Evolutionary conservation across 805 yeast species (phyloP), one percentile per base, ranked within the genome.

Genomic region (Metschnikowia peoriensis): DNA sequence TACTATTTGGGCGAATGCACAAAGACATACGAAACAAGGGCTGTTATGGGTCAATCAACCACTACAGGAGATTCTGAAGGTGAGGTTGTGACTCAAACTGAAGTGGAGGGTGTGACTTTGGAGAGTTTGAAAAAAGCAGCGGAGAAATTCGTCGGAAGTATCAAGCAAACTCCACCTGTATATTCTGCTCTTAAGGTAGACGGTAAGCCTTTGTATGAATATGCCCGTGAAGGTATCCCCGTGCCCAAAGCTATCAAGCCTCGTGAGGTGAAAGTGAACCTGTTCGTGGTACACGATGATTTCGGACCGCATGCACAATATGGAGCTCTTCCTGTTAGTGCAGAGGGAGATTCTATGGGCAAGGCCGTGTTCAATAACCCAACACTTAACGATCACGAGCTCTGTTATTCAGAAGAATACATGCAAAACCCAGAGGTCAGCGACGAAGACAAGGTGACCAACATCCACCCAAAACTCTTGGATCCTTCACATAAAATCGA

Each of bases 21-120:
- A 8, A 94, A 94, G 64, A 81, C 84, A 2, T 94, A 94, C 67
- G 89, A 85, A 52, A 84, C 97, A 9, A 83, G 83, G 51, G 97
- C 97, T 0, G 71, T 93, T 32, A 77, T 94, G 59, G 99, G 99
- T 22, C 84, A 86, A 2, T 81, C 92, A 2, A 96, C 99, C 0
- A 90, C 97, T 0, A 89, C 97, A 0, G 97, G 97, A 15, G 99
- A 94, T 65, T 78, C 85, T 0, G 96, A 92, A 65, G 99, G 99
- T 17, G 88, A 88, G 53, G 76, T 91, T 1, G 62, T 92, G 32
- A 76, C 85, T 5, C 78, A 75, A 52, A 84, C 82, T 17, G 77
- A 80, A 5, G 75, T 79, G 1, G 75, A 71, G 7, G 91, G 85
- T 61, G 69, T 90, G 43, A 79, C 83, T 0, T 68, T 71, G 56